A percentile compares a stretch with the other conserved stretches of the same genome.
phyloP scores from a whole-genome alignment of 495 filamentous ascomycete genomes.

The Penicillium paradoxum region DNA sequence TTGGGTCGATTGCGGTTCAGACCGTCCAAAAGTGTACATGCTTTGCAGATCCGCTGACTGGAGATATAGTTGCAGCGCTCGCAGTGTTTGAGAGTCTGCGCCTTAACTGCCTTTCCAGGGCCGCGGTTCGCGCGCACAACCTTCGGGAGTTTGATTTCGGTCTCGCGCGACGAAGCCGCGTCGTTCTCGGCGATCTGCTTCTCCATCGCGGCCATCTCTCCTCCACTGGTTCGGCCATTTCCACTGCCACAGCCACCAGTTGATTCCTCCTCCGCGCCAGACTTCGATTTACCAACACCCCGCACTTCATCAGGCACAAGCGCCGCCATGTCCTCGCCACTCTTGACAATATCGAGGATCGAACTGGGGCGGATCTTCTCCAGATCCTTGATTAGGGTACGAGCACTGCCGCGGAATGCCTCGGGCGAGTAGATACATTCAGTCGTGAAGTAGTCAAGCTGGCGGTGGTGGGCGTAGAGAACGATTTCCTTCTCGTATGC shows the following conservation, averaged over 20 bases:
- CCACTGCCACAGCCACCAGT: slow-evolving; percentile 70
- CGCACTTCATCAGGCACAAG: slow-evolving; percentile 63
- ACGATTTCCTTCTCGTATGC: slow-evolving; percentile 99
- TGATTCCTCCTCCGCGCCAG: slow-evolving; percentile 53
- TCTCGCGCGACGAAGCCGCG: slow-evolving; percentile 58
- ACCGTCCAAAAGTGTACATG: slow-evolving; percentile 83
- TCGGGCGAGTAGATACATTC: slow-evolving; percentile 98
- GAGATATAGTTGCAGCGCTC: slow-evolving; percentile 91
- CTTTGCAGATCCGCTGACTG: slow-evolving; percentile 91
- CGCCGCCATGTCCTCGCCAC: slow-evolving; percentile 92
- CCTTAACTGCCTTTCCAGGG: slow-evolving; percentile 37
- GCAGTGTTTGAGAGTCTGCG: slow-evolving; percentile 79
- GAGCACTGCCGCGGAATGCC: slow-evolving; percentile 91
- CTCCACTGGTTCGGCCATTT: slow-evolving; percentile 63
- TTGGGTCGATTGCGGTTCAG: slow-evolving; percentile 87
- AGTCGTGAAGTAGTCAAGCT: slow-evolving; percentile 95
- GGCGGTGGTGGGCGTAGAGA: slow-evolving; percentile 91
- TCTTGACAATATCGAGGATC: slow-evolving; percentile 89
- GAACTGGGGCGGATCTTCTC: slow-evolving; percentile 90
- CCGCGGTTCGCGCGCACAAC: slow-evolving; percentile 18
- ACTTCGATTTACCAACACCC: slow-evolving; percentile 21
- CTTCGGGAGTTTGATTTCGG: slow-evolving; percentile 56
- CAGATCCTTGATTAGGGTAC: slow-evolving; percentile 88
- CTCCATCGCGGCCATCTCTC: slow-evolving; percentile 94
- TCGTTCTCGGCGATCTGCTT: slow-evolving; percentile 67